Evolutionary conservation across 2,329 filamentous ascomycete genomes (phyloP), one percentile per base, ranked within the genome.

Genomic region (Aureobasidium sp.): DNA sequence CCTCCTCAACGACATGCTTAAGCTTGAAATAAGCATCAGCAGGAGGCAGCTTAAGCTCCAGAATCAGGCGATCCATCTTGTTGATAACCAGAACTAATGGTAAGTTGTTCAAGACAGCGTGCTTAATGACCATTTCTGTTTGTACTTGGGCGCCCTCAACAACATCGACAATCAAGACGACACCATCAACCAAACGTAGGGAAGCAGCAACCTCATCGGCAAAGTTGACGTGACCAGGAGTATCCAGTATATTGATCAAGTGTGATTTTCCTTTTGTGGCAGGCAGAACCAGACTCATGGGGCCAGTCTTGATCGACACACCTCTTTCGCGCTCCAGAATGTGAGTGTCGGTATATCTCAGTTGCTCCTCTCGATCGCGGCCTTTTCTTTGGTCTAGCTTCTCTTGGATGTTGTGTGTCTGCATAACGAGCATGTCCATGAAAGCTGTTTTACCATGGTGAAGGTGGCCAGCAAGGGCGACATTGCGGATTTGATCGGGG

Each of bases 81-180:
- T 97, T 99, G 76, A 99, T 83, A 62, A 99, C 86, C 65, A 99
- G 79, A 0, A 91, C 94, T 68, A 99, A 77, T 0, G 94, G 93
- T 5, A 97, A 81, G 69, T 92, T 90, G 73, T 97, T 90, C 32
- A 96, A 81, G 3, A 97, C 88, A 2, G 92, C 92, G 74, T 99
- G 91, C 77, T 91, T 96, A 77, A 99, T 97, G 69, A 96, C 92
- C 73, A 97, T 90, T 76, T 99, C 93, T 0, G 94, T 96, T 74
- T 96, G 96, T 69, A 94, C 84, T 77, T 97, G 94, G n/a, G 99
- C 92, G n/a, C 94, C 94, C 75, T 99, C 94, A 1, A 99, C 90
- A 26, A 97, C 91, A 73, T 99, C 94, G 17, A 99, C 92, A 15
- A 99, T 88, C 53, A 99, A 78, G 59, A 95, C 93, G 27, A 97